Evolutionary conservation across 768 basidiomycete species (phyloP).

Genomic region (Agrocybe chaxingu): DNA sequence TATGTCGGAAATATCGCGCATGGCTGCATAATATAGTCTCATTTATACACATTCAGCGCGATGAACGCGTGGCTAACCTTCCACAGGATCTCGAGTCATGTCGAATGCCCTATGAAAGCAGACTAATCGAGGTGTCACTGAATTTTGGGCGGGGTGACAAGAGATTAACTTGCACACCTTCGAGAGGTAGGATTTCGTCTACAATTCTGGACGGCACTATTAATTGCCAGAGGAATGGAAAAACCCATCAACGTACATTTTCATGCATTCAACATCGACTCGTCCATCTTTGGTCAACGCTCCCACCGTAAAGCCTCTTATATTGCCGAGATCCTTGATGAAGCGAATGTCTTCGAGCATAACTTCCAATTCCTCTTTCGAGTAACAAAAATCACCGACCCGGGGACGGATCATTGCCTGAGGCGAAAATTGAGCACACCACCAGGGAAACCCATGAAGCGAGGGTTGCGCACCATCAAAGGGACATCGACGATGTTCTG

Average conservation of each 20-base stretch:
- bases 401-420: slow-evolving; percentile 83
- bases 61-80: slow-evolving; percentile 36
- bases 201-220: slow-evolving; percentile 39
- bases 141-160: not conserved
- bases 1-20: slow-evolving; percentile 49
- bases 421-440: slow-evolving; percentile 2
- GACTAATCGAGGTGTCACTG: slow-evolving; percentile 34
- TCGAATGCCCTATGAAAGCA: slow-evolving; percentile 83
- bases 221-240: not conserved
- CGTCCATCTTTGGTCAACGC: slow-evolving; percentile 53
- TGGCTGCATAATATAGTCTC: slow-evolving; percentile 25
- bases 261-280: slow-evolving; percentile 58
- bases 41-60: not conserved
- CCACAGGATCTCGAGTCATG: slow-evolving; percentile 53
- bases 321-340: slow-evolving; percentile 50
- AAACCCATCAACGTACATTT: slow-evolving; percentile 36
- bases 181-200: slow-evolving; percentile 53
- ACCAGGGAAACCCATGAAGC: not conserved
- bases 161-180: slow-evolving; percentile 41
- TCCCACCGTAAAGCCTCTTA: slow-evolving; percentile 68
- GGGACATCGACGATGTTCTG: slow-evolving; percentile 46
- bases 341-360: slow-evolving; percentile 71
- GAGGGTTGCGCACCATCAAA: slow-evolving; percentile 55
- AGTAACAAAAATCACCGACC: slow-evolving; percentile 76
- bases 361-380: slow-evolving; percentile 58